phyloP scores from a whole-genome alignment of 768 basidiomycete species.

The Glaciozyma antarctica region DNA sequence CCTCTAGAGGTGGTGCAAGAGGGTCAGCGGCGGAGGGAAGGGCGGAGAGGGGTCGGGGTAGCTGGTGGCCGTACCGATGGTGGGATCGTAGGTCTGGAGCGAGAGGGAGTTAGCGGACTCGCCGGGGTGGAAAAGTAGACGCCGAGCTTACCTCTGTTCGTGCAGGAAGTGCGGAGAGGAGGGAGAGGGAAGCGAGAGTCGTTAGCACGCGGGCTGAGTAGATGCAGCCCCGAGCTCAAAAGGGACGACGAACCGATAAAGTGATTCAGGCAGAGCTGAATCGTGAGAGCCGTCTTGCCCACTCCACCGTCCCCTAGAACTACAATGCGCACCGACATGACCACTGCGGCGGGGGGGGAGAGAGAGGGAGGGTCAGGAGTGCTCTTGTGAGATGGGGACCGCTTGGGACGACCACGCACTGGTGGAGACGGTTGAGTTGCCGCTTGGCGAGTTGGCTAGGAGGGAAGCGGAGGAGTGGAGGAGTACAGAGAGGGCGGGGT shows the following conservation, averaged over 20 bases:
- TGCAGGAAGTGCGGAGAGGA: not conserved
- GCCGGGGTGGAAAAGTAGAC: not conserved
- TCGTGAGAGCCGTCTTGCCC: constrained; percentile 45
- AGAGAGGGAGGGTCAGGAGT: too few species aligned
- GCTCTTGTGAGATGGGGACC: too few species aligned
- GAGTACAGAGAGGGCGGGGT: too few species aligned
- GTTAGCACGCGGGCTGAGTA: not conserved
- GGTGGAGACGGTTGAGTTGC: too few species aligned
- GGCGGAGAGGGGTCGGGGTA: not conserved
- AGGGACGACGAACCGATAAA: constrained; percentile 22
- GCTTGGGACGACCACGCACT: too few species aligned
- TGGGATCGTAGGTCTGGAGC: constrained; percentile 35
- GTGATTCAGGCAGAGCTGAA: constrained; percentile 36
- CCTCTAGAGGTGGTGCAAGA: constrained; percentile 13
- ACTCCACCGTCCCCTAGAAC: constrained; percentile 44
- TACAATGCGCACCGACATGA: constrained; percentile 30
- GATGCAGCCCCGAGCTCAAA: not conserved
- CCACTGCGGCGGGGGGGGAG: too few species aligned
- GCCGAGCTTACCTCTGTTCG: not conserved
- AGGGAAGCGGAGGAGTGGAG: too few species aligned
- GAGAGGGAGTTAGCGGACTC: not conserved
- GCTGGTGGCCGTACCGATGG: constrained; percentile 25
- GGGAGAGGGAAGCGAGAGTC: not conserved
- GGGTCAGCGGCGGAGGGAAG: not conserved
- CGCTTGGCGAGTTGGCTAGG: too few species aligned